These are phyloP conservation scores for Cucumis sativus DNA, from an alignment of 306 rosid genomes.

Conservation along the genomic window DNA sequence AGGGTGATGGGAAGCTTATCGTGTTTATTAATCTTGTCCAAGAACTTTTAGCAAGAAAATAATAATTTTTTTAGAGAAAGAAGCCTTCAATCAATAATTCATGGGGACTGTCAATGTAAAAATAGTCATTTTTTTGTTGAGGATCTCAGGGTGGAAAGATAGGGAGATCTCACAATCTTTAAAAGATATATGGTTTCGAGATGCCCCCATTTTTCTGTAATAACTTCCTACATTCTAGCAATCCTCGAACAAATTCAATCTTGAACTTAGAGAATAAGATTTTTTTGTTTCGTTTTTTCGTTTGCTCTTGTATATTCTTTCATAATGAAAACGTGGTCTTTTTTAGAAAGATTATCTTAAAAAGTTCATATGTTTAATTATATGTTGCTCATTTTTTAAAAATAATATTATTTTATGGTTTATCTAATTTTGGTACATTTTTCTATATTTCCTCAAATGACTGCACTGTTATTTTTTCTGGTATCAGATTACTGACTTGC, in stretches of 20 bases:
- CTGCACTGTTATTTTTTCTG: constrained; percentile 12
- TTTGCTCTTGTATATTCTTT: too few relatives aligned
- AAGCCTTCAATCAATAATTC: not conserved
- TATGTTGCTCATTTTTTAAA: not conserved
- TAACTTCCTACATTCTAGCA: not conserved
- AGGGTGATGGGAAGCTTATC: not conserved
- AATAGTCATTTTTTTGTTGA: not conserved
- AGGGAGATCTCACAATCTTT: too few relatives aligned
- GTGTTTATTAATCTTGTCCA: not conserved
- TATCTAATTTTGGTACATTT: not conserved
- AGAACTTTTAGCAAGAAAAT: not conserved
- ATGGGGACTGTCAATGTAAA: not conserved
- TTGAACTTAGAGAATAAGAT: not conserved
- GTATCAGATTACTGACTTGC: constrained; percentile 85
- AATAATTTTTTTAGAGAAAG: not conserved
- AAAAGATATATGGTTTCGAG: too few relatives aligned
- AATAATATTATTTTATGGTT: not conserved
- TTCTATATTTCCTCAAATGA: not conserved
- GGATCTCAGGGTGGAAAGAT: too few relatives aligned
- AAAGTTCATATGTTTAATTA: not conserved
- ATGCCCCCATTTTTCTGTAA: too few relatives aligned
- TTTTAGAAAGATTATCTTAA: not conserved
- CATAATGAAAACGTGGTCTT: too few relatives aligned
- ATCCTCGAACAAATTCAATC: not conserved
- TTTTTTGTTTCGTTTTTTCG: too few relatives aligned